Base-by-base conservation (phyloP, 2,329 filamentous ascomycete genomes). In the Colletotrichum lindemuthianum region DNA sequence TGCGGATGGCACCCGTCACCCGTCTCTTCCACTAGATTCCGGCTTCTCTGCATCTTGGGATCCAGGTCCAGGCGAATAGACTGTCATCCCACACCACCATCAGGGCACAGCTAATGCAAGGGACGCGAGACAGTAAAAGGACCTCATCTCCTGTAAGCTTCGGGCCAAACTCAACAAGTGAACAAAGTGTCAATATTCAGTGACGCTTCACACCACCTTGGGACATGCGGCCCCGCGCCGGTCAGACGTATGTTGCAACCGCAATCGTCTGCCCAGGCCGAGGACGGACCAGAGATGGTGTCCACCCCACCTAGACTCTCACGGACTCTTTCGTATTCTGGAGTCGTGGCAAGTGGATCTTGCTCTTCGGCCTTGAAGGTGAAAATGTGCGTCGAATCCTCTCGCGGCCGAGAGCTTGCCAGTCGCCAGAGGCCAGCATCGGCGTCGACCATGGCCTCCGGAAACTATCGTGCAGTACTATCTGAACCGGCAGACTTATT, bases 91-190 rank as follows among this genome's bases (percentile, higher is more conserved):
- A 57, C 39, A 45, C 59, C 63, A 52, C 63, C 63, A 63, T 41
- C 59, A 63, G 47, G 48, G 48, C 37, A 50, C 13, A 39, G 36
- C 63, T 65, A 65, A 65, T 65, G 63, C 63, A 65, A 64, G 63
- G 63, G 15, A 64, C 60, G 37, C 39, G 50, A 64, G 60, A 55
- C 44, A 24, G 4, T 24, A 4, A 60, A 63, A 64, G 60, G 55
- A 45, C 32, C 49, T 60, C 57, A 45, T 58, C 40, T 12, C 40
- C 13, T 24, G 61, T 43, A 24, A 41, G 57, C 24, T 24, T 32
- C 33, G 44, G 40, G 49, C 59, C 43, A 33, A 12, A 36, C 59
- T 53, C 63, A 65, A 61, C 45, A 55, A 52, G 40, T 45, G 33
- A 11, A 13, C n/a, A 36, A 13, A 8, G 36, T 24, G 24, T 24